Evolutionary conservation across 345 rosid genomes (phyloP).

Genomic region (Dovyalis caffra): DNA sequence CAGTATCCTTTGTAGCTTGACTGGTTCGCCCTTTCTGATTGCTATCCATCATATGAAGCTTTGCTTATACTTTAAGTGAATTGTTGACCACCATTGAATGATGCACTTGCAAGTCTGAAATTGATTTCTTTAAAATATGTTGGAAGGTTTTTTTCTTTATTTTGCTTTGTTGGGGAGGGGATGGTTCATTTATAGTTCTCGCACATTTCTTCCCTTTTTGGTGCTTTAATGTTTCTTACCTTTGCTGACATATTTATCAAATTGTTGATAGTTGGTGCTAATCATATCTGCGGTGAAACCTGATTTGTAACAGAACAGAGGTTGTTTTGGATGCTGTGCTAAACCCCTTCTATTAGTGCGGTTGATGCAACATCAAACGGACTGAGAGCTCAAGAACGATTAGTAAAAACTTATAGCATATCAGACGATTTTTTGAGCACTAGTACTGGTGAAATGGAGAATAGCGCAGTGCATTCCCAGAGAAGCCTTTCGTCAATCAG

Average conservation of each 20-base stretch:
- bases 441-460: constrained; percentile 61
- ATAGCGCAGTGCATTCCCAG: constrained; percentile 49
- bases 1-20: background rate
- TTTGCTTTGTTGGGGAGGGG: background rate
- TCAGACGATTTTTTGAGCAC: constrained; percentile 65
- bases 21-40: background rate
- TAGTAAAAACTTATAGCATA: constrained; percentile 40
- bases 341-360: constrained; percentile 40
- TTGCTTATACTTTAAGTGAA: background rate
- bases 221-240: background rate
- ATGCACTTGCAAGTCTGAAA: background rate
- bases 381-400: constrained; percentile 44
- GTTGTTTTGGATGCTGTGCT: constrained; percentile 80
- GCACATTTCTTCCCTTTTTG: background rate
- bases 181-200: background rate
- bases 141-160: background rate
- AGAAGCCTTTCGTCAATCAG: constrained; percentile 59
- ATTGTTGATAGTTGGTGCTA: constrained; percentile 26
- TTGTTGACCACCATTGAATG: background rate
- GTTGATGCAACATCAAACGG: constrained; percentile 58
- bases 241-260: background rate
- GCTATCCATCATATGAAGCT: background rate
- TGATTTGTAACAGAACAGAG: constrained; percentile 89
- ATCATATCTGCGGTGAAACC: constrained; percentile 36
- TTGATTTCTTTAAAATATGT: background rate